These are phyloP conservation scores for Entrophospora sp. DNA, from an alignment of 192 early-diverging fungal species.

Conservation along the genomic window DNA sequence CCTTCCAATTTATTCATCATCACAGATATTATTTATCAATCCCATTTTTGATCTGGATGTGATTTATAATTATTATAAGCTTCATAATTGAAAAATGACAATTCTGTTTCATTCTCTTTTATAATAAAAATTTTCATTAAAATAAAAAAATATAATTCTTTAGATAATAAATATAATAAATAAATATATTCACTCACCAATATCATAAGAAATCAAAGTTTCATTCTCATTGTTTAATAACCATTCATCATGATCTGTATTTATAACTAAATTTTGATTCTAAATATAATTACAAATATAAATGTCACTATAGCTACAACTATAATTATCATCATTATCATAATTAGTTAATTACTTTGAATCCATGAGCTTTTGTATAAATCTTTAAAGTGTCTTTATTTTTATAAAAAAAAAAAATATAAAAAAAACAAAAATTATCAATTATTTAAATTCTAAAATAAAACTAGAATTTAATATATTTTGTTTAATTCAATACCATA, in stretches of 20 bases:
- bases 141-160: slow-evolving; percentile 21
- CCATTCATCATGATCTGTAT: slow-evolving; percentile 64
- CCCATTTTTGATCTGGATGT: too few relatives aligned
- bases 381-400: slow-evolving; percentile 71
- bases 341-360: slow-evolving; percentile 43
- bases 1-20: too few relatives aligned
- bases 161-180: neutral
- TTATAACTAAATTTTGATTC: slow-evolving; percentile 82
- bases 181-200: slow-evolving; percentile 39
- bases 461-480: neutral
- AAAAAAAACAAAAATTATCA: neutral
- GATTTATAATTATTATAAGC: slow-evolving; percentile 63
- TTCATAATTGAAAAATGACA: slow-evolving; percentile 69
- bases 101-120: slow-evolving; percentile 73
- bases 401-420: neutral
- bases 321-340: neutral
- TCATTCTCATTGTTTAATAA: slow-evolving; percentile 51
- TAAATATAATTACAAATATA: slow-evolving; percentile 32
- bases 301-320: slow-evolving; percentile 23
- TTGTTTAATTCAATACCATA: slow-evolving; percentile 43
- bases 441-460: neutral
- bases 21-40: too few relatives aligned
- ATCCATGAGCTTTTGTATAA: slow-evolving; percentile 63
- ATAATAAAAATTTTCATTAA: neutral
- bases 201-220: slow-evolving; percentile 41